Evolutionary conservation across 305 asterid species (phyloP).

Genomic region (Lippia alba): DNA sequence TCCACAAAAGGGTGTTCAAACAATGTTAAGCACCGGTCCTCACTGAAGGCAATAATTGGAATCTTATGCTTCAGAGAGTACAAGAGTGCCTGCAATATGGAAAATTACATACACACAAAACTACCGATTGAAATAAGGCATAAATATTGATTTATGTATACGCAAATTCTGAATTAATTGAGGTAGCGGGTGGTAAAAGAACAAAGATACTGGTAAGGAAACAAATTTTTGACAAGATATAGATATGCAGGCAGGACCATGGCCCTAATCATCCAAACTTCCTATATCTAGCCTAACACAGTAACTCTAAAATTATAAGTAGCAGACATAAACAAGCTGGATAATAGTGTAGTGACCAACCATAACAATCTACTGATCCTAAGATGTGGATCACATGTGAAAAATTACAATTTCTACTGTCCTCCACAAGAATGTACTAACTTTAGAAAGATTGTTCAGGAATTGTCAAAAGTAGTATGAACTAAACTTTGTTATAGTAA

Average conservation of each 20-base stretch:
- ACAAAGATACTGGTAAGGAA: neutral
- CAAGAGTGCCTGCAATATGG: conserved; percentile 65
- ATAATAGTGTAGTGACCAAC: conserved; percentile 13
- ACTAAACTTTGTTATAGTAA: conserved; percentile 17
- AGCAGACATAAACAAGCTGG: neutral
- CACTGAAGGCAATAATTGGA: conserved; percentile 90
- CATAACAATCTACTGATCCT: conserved; percentile 17
- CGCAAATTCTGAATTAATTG: neutral
- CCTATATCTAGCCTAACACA: neutral
- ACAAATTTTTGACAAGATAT: conserved; percentile 5
- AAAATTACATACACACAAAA: conserved; percentile 12
- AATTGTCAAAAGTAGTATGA: conserved; percentile 16
- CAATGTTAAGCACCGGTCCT: conserved; percentile 82
- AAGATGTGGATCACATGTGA: conserved; percentile 2
- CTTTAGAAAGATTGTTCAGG: neutral
- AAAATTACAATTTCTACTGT: conserved; percentile 7
- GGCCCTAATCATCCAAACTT: conserved; percentile 3
- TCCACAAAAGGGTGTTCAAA: conserved; percentile 92
- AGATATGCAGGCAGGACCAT: neutral
- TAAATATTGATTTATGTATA: conserved; percentile 10
- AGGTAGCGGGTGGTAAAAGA: conserved; percentile 16
- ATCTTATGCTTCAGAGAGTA: conserved; percentile 80
- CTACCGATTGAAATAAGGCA: conserved; percentile 18
- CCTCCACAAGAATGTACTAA: conserved; percentile 2
- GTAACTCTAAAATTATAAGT: neutral